Percentiles rank a stretch among this genome's conserved stretches.
phyloP scores from a whole-genome alignment of 495 filamentous ascomycete genomes.

The Articulospora tetracladia region DNA sequence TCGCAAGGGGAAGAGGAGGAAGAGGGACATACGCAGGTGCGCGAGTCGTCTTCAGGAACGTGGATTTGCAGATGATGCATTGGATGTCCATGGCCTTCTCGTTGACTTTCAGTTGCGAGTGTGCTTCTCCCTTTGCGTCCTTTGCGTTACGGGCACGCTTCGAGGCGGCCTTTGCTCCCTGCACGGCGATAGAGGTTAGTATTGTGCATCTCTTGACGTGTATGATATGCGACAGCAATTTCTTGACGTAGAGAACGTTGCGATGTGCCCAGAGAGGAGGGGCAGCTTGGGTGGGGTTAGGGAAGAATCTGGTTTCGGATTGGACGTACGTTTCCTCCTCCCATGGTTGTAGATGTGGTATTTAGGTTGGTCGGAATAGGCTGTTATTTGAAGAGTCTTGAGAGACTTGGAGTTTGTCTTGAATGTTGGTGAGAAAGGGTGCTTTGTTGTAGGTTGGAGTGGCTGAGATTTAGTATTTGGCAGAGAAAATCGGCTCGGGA shows the following conservation, averaged over 20 bases:
- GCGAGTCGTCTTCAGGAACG: conserved; percentile 53
- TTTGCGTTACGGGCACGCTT: conserved; percentile 54
- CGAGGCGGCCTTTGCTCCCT: conserved; percentile 55
- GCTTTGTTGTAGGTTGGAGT: not conserved
- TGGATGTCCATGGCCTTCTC: conserved; percentile 51
- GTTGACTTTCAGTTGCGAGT: conserved; percentile 55
- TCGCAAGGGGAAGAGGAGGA: not conserved
- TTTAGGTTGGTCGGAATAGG: not conserved
- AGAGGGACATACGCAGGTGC: conserved; percentile 41
- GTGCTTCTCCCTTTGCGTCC: conserved; percentile 35
- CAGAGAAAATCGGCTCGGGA: not conserved
- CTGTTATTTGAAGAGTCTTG: not conserved
- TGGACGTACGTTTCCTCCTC: conserved; percentile 41
- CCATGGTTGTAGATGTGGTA: conserved; percentile 34
- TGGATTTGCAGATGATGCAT: conserved; percentile 51
- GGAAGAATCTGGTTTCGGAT: not conserved
- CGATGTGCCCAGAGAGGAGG: not conserved
- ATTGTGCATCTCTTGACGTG: not conserved
- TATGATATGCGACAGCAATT: not conserved
- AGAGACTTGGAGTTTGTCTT: not conserved
- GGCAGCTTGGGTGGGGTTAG: not conserved
- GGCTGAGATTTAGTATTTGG: not conserved
- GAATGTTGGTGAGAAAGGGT: not conserved
- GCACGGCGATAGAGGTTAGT: not conserved
- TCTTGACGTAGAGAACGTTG: no score